These are phyloP conservation scores for Colletotrichum viniferum DNA, from an alignment of 2,329 filamentous ascomycete species.

Conservation along the genomic window DNA sequence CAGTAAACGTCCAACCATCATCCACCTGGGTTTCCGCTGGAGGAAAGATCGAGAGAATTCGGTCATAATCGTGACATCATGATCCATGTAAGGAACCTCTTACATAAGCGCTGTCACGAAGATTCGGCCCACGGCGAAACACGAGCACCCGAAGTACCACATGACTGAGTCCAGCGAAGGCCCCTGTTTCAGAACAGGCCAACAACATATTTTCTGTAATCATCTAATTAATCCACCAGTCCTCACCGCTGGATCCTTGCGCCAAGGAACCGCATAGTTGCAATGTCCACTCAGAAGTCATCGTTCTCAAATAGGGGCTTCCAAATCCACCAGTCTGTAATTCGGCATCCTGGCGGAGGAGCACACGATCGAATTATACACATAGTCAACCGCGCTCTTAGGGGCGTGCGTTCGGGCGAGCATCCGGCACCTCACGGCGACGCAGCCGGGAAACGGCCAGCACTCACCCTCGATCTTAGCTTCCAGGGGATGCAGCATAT, in stretches of 20 bases:
- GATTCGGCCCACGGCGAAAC: neutral
- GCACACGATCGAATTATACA: neutral
- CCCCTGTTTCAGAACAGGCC: neutral
- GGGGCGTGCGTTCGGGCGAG: neutral
- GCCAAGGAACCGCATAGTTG: neutral
- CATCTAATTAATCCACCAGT: neutral
- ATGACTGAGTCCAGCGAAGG: neutral
- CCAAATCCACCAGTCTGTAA: neutral
- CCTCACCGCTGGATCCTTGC: neutral
- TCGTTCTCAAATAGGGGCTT: neutral
- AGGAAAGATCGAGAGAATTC: neutral
- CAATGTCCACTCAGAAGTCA: neutral
- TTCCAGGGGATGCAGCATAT: neutral
- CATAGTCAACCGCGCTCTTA: neutral
- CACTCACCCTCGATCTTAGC: neutral
- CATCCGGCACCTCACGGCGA: neutral
- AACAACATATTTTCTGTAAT: neutral
- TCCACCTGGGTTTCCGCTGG: neutral
- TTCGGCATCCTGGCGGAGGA: neutral
- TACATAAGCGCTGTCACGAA: neutral
- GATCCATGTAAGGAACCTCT: neutral
- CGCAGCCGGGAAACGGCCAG: neutral
- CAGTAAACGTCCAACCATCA: neutral
- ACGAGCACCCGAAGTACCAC: neutral
- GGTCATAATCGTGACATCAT: neutral